These are phyloP conservation scores for Penicillium pulvis DNA, from an alignment of 495 filamentous ascomycete genomes.

Conservation along the genomic window DNA sequence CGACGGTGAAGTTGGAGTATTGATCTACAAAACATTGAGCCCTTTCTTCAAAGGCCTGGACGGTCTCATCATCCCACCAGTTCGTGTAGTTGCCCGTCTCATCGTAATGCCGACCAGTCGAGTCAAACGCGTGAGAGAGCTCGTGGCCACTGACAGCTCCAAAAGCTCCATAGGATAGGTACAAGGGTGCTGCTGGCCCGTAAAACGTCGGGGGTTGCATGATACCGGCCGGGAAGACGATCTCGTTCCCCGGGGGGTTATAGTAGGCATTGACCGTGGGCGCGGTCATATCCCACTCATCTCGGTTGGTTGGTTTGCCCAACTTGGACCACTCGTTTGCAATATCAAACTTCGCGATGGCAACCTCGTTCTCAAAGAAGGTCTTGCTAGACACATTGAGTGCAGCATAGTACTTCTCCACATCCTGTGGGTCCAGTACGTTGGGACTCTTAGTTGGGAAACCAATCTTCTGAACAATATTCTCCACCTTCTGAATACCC, in stretches of 20 bases:
- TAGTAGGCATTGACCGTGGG: constrained; percentile 68
- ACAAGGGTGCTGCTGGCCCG: constrained; percentile 60
- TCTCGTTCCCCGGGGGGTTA: constrained; percentile 64
- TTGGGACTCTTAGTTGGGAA: constrained; percentile 69
- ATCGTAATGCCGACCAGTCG: constrained; percentile 66
- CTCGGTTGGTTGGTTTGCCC: constrained; percentile 61
- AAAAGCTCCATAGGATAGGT: constrained; percentile 70
- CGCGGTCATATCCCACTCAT: constrained; percentile 65
- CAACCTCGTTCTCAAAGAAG: constrained; percentile 64
- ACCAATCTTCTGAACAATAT: constrained; percentile 74
- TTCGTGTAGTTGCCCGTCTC: constrained; percentile 65
- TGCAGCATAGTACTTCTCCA: constrained; percentile 59
- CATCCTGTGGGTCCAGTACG: constrained; percentile 57
- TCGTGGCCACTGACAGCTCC: constrained; percentile 74
- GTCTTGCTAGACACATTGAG: constrained; percentile 53
- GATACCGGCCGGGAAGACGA: constrained; percentile 73
- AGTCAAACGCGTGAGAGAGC: constrained; percentile 75
- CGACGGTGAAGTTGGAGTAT: constrained; percentile 64
- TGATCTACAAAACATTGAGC: constrained; percentile 73
- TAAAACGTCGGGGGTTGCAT: constrained; percentile 72
- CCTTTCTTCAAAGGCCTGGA: constrained; percentile 61
- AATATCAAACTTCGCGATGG: constrained; percentile 49
- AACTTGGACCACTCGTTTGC: constrained; percentile 57
- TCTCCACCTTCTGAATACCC: constrained; percentile 67
- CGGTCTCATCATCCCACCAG: constrained; percentile 71